Evolutionary conservation across 257 asterid genomes (phyloP).

Genomic region (Nicotiana tabacum): DNA sequence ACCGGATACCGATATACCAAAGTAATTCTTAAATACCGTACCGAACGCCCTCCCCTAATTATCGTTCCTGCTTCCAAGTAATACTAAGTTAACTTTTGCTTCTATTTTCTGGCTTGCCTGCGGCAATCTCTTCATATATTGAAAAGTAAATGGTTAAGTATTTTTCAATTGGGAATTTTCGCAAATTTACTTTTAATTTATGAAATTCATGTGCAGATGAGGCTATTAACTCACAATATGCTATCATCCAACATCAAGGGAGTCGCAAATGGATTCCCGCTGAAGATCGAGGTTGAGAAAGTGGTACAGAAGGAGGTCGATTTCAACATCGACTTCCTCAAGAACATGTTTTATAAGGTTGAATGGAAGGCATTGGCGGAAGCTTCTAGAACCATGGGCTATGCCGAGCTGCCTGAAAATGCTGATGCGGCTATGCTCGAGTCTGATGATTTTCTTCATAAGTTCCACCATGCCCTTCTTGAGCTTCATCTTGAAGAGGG

Average conservation of each 20-base stretch:
- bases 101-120: background rate
- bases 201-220: slow-evolving; percentile 33
- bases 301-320: slow-evolving; percentile 61
- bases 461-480: slow-evolving; percentile 83
- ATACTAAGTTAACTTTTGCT: background rate
- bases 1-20: too few relatives aligned
- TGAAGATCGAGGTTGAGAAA: slow-evolving; percentile 57
- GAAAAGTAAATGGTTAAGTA: background rate
- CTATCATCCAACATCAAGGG: slow-evolving; percentile 85
- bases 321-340: slow-evolving; percentile 60
- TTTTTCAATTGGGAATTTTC: background rate
- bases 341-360: slow-evolving; percentile 65
- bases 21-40: too few relatives aligned
- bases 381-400: slow-evolving; percentile 70
- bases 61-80: background rate
- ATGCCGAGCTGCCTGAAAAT: slow-evolving; percentile 56
- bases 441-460: slow-evolving; percentile 68
- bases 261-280: slow-evolving; percentile 66
- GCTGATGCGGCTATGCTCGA: slow-evolving; percentile 71
- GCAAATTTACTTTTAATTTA: background rate
- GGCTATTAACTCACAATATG: slow-evolving; percentile 90
- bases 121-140: background rate
- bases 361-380: slow-evolving; percentile 77
- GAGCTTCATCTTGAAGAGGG: slow-evolving; percentile 96
- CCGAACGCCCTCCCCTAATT: too few relatives aligned